Evolutionary conservation across 345 rosid species (phyloP).

Genomic region (Excoecaria cochinchinensis): DNA sequence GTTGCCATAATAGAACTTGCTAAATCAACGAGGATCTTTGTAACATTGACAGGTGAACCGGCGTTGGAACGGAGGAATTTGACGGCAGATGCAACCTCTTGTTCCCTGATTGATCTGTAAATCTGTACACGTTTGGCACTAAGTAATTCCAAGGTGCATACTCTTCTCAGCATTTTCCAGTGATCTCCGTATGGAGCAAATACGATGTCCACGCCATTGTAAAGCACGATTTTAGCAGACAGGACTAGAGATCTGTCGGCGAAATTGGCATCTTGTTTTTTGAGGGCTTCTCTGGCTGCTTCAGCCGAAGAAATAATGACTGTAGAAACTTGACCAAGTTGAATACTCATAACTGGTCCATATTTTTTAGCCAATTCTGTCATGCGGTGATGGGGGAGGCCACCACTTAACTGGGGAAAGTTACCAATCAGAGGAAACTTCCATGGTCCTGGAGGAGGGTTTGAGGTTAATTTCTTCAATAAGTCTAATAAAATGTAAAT

Average conservation of each 20-base stretch:
- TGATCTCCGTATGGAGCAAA: conserved; percentile 27
- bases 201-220: conserved; percentile 8
- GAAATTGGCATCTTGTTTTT: conserved; percentile 28
- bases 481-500: too few species aligned
- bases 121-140: conserved; percentile 21
- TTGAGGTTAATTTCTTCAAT: too few species aligned
- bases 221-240: background rate
- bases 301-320: conserved; percentile 30
- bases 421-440: conserved; percentile 17
- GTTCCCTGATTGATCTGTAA: conserved; percentile 25
- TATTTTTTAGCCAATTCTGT: conserved; percentile 14
- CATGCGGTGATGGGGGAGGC: conserved; percentile 5
- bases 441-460: conserved; percentile 12
- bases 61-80: conserved; percentile 7
- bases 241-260: conserved; percentile 15
- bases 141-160: conserved; percentile 17
- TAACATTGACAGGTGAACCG: conserved; percentile 20
- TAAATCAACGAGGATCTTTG: conserved; percentile 7
- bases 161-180: conserved; percentile 32
- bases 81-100: conserved; percentile 17
- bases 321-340: conserved; percentile 6
- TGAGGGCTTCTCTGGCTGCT: conserved; percentile 31
- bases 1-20: conserved; percentile 21
- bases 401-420: conserved; percentile 4
- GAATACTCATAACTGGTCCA: conserved; percentile 20